Evolutionary conservation across 805 yeast species (phyloP).

Genomic region (Gaillardinia entomophila): DNA sequence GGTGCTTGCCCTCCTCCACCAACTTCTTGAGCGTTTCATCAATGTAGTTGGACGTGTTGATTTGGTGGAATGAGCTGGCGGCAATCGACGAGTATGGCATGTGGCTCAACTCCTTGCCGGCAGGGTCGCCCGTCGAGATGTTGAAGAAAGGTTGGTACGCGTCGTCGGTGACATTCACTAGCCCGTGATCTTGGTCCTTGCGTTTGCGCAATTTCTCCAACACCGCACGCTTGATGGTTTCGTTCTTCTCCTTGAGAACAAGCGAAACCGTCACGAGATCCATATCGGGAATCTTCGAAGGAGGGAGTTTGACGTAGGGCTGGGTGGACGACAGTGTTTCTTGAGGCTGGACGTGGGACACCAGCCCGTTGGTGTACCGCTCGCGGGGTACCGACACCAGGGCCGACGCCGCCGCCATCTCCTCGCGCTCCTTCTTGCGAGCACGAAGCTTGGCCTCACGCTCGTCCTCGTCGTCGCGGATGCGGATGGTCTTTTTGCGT

Average conservation of each 20-base stretch:
- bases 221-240: constrained; percentile 76
- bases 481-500: constrained; percentile 46
- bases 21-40: constrained; percentile 34
- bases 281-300: constrained; percentile 90
- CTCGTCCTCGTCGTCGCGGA: constrained; percentile 33
- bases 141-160: constrained; percentile 78
- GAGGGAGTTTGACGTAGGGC: constrained; percentile 82
- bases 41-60: constrained; percentile 53
- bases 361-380: constrained; percentile 6
- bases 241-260: constrained; percentile 68
- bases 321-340: constrained; percentile 38
- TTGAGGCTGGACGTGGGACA: constrained; percentile 12
- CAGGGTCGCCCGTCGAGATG: constrained; percentile 48
- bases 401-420: constrained; percentile 3
- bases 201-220: constrained; percentile 74
- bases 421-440: constrained; percentile 7
- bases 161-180: constrained; percentile 83
- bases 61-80: constrained; percentile 60
- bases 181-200: constrained; percentile 64
- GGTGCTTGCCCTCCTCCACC: constrained; percentile 40
- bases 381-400: not conserved
- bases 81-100: constrained; percentile 76
- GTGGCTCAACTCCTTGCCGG: constrained; percentile 50
- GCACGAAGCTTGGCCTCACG: constrained; percentile 4
- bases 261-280: constrained; percentile 79